Conservation (phyloP, 305 asterid species). For the Rubia tinctorum region DNA sequence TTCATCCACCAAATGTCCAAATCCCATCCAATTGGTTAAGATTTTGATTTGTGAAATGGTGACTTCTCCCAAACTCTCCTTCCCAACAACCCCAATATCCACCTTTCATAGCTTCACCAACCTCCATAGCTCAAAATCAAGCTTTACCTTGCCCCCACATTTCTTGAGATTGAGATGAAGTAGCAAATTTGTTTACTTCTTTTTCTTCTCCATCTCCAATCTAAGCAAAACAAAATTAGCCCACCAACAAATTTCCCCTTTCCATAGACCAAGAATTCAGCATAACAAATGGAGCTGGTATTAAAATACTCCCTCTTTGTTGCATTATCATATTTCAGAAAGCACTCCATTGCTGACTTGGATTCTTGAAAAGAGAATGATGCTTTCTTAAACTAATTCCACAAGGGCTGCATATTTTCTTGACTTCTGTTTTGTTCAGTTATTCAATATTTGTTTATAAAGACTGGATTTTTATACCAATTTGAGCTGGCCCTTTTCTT, state of each 20-base stretch:
- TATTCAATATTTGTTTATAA: not conserved
- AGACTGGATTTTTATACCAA: not conserved
- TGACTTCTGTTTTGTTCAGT: not conserved
- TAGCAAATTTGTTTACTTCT: not conserved
- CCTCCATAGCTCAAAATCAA: not conserved
- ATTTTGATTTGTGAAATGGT: not conserved
- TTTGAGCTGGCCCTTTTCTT: not conserved
- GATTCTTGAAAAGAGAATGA: not conserved
- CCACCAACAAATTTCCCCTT: conserved; percentile 1
- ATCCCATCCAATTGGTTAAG: conserved; percentile 10
- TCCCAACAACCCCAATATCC: conserved; percentile 12
- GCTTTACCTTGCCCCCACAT: conserved; percentile 1
- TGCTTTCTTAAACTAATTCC: not conserved
- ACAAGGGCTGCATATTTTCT: not conserved
- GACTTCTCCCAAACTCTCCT: conserved; percentile 5
- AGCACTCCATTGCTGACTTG: conserved; percentile 4
- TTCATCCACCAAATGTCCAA: not conserved
- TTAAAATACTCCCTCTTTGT: not conserved
- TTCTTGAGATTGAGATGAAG: not conserved
- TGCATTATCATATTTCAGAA: not conserved
- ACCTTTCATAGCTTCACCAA: conserved; percentile 2
- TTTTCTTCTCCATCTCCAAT: too few relatives aligned
- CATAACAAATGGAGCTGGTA: conserved; percentile 28
- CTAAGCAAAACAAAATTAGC: conserved; percentile 2
- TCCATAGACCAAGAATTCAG: not conserved